Evolutionary conservation across 257 asterid genomes (phyloP).

Genomic region (Parsonsia alboflavescens): DNA sequence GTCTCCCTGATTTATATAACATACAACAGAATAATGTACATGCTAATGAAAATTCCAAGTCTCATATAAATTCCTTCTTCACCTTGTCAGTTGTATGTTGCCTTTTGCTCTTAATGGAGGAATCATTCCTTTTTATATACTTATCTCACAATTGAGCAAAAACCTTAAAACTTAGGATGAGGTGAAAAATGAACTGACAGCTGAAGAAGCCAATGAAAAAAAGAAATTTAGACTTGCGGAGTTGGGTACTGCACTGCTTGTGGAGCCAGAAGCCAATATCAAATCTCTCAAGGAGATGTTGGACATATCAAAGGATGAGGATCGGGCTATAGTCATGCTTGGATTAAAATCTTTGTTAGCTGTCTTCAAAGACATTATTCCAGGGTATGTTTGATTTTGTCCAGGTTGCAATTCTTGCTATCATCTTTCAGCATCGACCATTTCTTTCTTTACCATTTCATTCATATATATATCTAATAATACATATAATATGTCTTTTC

Average conservation of each 20-base stretch:
- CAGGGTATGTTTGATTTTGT: constrained; percentile 57
- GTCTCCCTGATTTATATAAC: neutral
- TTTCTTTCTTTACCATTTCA: constrained; percentile 3
- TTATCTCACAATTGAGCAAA: neutral
- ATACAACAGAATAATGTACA: neutral
- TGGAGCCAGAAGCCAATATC: constrained; percentile 86
- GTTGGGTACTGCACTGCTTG: constrained; percentile 79
- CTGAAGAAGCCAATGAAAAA: constrained; percentile 65
- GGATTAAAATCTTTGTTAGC: constrained; percentile 86
- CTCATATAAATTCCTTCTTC: neutral
- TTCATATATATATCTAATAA: no score
- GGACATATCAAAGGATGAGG: constrained; percentile 66
- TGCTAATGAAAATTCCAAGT: neutral
- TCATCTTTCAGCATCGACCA: constrained; percentile 5
- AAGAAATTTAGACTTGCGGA: constrained; percentile 83
- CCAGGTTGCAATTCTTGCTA: constrained; percentile 11
- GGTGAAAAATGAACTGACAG: constrained; percentile 69
- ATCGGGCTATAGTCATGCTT: constrained; percentile 52
- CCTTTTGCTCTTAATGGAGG: neutral
- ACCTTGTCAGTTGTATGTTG: neutral
- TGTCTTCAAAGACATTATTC: constrained; percentile 89
- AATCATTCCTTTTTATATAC: neutral
- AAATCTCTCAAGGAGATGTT: constrained; percentile 79
- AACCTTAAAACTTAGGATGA: constrained; percentile 42
- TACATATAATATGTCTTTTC: constrained; percentile 15